Base-by-base conservation (phyloP, 108 stramenopile genomes). In the Fragilaria radians region DNA sequence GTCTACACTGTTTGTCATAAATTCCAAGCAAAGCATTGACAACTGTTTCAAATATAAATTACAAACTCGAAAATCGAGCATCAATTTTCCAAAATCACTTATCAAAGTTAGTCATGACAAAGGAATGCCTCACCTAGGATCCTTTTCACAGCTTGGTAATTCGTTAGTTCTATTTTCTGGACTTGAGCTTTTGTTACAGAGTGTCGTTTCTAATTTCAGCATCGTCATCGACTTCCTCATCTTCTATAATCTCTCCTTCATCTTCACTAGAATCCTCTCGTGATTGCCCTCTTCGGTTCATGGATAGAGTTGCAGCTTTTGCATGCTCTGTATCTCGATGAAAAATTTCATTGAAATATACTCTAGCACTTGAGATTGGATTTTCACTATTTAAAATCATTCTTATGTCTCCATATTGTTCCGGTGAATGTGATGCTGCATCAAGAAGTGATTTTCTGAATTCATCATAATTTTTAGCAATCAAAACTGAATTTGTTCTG, bases 211-310 rank as follows among this genome's bases (percentile, higher is more conserved):
- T 7, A 27, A 22, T 2, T 7, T 45, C 47, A 63, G 9, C 54
- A 1, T 52, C 46, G 3, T 46, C 55, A 59, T 55, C 61, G 14
- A 72, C 48, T 63, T 79, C 83, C 0, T 54, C 68, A 53, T 83
- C 88, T 74, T 92, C 90, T 11, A 79, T 66, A 18, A 92, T 92
- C 66, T 92, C 90, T 21, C 90, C 90, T 70, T 92, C 90, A 51
- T 92, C 90, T 67, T 92, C 90, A 54, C 86, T 88, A n/a, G 86
- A 88, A 52, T 83, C 83, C 23, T 74, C 73, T 22, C 48, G 65
- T 54, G 32, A 48, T 29, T 53, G 46, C 29, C 61, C 48, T 56
- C 46, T 58, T 25, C 54, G 46, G 14, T 27, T 34, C 36, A 28
- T 64, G 2, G 22, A 1, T 48, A 21, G 26, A 58, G 26, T 22